Conservation (phyloP, 169 alveolate species). For the Plasmodium coatneyi region DNA sequence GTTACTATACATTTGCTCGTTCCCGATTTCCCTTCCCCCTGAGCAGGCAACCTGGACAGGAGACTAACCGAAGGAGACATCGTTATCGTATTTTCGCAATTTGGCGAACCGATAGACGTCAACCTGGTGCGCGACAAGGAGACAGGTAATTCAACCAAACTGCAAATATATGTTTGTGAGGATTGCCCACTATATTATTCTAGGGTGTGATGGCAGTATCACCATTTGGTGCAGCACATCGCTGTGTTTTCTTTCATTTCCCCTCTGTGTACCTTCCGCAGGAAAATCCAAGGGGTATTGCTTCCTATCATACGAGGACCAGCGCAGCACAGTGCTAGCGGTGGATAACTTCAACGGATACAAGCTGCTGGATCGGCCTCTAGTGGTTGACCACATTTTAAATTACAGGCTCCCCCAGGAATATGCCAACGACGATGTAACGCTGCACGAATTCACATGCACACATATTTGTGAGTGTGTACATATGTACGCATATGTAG, state of each 20-base stretch:
- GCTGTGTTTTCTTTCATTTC: background rate
- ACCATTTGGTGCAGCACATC: background rate
- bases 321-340: slow-evolving; percentile 98
- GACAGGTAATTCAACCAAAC: slow-evolving; percentile 89
- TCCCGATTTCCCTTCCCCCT: slow-evolving; percentile 65
- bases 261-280: slow-evolving; percentile 11
- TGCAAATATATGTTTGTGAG: background rate
- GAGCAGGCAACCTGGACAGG: slow-evolving; percentile 90
- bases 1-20: background rate
- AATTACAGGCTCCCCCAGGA: slow-evolving; percentile 89
- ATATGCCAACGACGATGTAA: slow-evolving; percentile 23
- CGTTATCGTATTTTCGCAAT: slow-evolving; percentile 96
- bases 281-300: slow-evolving; percentile 95
- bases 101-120: slow-evolving; percentile 97
- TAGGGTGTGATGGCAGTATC: background rate
- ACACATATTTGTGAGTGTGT: background rate
- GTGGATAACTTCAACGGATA: slow-evolving; percentile 98
- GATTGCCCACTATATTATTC: background rate
- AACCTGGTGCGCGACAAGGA: slow-evolving; percentile 94
- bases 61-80: slow-evolving; percentile 99
- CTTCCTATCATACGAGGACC: slow-evolving; percentile 97
- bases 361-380: slow-evolving; percentile 89
- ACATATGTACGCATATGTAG: background rate
- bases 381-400: slow-evolving; percentile 96
- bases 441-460: background rate